These are phyloP conservation scores for Lasiodiplodia citricola DNA, from an alignment of 2,329 filamentous ascomycete species.

Conservation along the genomic window DNA sequence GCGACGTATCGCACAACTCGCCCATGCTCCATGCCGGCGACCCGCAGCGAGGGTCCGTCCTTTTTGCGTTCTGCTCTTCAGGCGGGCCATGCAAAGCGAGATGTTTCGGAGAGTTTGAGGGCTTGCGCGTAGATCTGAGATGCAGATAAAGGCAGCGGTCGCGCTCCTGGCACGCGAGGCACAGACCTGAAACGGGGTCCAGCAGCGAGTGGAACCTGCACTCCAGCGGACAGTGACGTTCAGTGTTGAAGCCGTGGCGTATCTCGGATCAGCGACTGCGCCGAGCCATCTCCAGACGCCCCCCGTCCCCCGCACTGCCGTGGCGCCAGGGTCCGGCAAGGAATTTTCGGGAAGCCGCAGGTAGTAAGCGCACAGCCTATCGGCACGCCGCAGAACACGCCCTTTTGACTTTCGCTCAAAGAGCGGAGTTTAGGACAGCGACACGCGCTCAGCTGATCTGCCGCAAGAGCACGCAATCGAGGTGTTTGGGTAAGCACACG, in stretches of 20 bases:
- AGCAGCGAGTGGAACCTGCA: background rate
- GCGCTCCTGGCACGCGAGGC: background rate
- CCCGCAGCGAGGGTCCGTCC: background rate
- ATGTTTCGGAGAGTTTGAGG: background rate
- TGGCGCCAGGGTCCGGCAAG: slow-evolving; percentile 6
- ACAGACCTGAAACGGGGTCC: background rate
- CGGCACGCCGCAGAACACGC: background rate
- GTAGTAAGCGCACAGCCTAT: background rate
- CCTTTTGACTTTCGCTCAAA: background rate
- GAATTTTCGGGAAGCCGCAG: background rate
- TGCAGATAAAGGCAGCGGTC: background rate
- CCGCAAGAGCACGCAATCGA: slow-evolving; percentile 26
- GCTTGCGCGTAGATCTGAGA: background rate
- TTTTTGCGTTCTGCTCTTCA: background rate
- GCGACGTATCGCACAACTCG: slow-evolving; percentile 18
- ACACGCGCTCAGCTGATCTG: slow-evolving; percentile 9
- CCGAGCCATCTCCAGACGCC: slow-evolving; percentile 13
- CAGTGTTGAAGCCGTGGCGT: background rate
- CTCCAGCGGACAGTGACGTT: background rate
- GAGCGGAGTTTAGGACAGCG: slow-evolving; percentile 13
- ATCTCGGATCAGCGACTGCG: slow-evolving; percentile 6
- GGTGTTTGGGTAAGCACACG: slow-evolving; percentile 19
- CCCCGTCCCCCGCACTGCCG: background rate
- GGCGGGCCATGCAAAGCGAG: too few relatives aligned
- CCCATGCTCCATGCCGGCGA: background rate